These are phyloP conservation scores for Wickerhamiella cacticola DNA, from an alignment of 805 yeast genomes.

Conservation along the genomic window DNA sequence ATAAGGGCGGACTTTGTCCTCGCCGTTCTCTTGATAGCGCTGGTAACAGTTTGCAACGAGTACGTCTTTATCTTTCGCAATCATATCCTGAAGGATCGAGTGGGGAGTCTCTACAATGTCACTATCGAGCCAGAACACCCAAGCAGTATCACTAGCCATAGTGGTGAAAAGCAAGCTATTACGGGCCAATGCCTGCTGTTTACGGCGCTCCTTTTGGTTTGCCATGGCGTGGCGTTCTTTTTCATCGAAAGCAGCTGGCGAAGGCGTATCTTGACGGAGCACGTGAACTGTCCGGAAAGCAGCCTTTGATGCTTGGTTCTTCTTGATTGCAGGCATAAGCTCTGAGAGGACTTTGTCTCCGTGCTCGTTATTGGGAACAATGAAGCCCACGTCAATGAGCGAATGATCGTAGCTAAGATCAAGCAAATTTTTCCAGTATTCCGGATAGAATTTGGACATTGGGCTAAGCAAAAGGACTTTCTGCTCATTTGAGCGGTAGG, in stretches of 20 bases:
- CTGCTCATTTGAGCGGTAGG: constrained; percentile 65
- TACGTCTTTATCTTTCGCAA: constrained; percentile 73
- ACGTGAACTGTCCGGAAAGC: constrained; percentile 77
- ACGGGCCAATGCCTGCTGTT: constrained; percentile 87
- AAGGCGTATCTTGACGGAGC: constrained; percentile 73
- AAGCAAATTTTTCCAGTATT: constrained; percentile 78
- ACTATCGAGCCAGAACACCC: constrained; percentile 95
- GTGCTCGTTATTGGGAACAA: constrained; percentile 67
- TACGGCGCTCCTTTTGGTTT: constrained; percentile 80
- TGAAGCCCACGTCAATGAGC: constrained; percentile 78
- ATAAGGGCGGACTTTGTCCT: constrained; percentile 65
- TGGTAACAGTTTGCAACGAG: constrained; percentile 91
- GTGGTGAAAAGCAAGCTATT: constrained; percentile 85
- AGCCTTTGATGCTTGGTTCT: constrained; percentile 45
- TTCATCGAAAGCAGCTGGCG: constrained; percentile 63
- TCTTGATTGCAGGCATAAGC: constrained; percentile 65
- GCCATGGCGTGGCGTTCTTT: constrained; percentile 79
- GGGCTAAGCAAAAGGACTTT: constrained; percentile 82
- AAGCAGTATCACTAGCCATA: constrained; percentile 75
- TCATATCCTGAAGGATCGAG: constrained; percentile 74
- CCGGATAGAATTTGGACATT: constrained; percentile 70
- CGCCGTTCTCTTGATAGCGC: constrained; percentile 47
- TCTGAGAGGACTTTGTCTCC: constrained; percentile 69
- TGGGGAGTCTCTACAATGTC: constrained; percentile 85
- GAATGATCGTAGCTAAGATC: constrained; percentile 71